Evolutionary conservation across 1,284 basidiomycete species (phyloP), one percentile per base, ranked within the genome.

Genomic region (Schizopora paradoxa): DNA sequence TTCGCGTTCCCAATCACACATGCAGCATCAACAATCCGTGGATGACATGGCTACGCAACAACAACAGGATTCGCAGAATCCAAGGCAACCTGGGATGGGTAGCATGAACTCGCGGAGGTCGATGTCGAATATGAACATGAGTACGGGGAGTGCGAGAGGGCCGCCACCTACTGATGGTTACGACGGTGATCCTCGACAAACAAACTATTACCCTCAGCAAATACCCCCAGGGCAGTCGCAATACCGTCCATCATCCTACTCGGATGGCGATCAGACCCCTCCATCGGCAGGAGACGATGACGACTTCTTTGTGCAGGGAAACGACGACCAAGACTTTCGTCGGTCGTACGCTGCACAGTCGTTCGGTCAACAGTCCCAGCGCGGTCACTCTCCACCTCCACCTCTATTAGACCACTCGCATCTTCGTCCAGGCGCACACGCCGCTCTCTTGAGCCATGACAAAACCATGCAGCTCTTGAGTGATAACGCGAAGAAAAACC

Each of bases 391-490:
- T n/a, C 48, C 79, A 2, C 69, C 77, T 16, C 67, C 70, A 11
- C 79, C 83, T 40, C 73, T 94, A 53, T 80, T 94, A 51, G 90
- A 94, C 68, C 91, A 95, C 58, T 91, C 92, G 33, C 95, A 99
- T 66, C 79, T 99, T 33, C 81, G 86, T 29, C 94, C 94, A 14
- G 96, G 96, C 37, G 87, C 87, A 46, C 83, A 93, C 58, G 95
- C 94, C 2, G 82, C 91, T 6, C 77, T 99, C 6, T 82, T 98
- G 51, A 91, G 90, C 1, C 91, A 97, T 66, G 90, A 92, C 65
- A 90, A 90, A 56, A 99, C 95, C 2, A 82, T 99, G 50, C 92
- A 97, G 65, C 82, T 96, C 48, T 99, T 99, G 71, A 87, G 96
- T 34, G 81, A 87, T 38, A 99, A 99, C 63, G 95, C 95, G 21